phyloP scores from a whole-genome alignment of 208 protist species.

The Kentomonas sorsogonicus region DNA sequence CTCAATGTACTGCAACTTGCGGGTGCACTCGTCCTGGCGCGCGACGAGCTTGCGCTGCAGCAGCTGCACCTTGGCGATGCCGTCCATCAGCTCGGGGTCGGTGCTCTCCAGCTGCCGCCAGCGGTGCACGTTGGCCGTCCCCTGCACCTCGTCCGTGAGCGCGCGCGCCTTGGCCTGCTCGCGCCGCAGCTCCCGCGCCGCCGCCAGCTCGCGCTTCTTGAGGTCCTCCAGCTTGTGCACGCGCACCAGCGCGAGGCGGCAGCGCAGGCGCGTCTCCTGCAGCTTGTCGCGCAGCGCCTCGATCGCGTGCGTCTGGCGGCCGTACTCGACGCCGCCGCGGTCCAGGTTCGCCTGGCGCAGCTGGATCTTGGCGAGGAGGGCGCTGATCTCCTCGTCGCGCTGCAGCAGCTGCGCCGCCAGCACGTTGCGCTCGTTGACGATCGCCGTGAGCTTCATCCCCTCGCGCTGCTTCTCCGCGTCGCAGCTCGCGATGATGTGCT shows the following conservation, averaged over 20 bases:
- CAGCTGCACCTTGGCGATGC: conserved; percentile 97
- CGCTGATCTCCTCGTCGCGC: conserved; percentile 95
- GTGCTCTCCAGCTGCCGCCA: conserved; percentile 97
- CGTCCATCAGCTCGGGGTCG: conserved; percentile 92
- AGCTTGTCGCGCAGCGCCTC: conserved; percentile 83
- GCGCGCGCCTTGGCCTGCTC: conserved; percentile 90
- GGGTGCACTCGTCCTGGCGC: conserved; percentile 93
- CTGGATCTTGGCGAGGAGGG: conserved; percentile 97
- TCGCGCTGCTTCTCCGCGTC: conserved; percentile 89
- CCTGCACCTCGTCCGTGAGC: conserved; percentile 95
- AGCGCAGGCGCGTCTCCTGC: conserved; percentile 87
- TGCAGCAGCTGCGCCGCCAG: conserved; percentile 95
- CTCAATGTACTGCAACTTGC: conserved; percentile 85
- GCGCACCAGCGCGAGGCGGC: conserved; percentile 73
- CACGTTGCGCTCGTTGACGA: conserved; percentile 96
- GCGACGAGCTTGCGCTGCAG: conserved; percentile 94
- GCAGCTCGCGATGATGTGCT: conserved; percentile 93
- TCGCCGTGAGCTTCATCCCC: conserved; percentile 85
- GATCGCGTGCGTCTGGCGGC: conserved; percentile 85
- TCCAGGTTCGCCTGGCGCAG: conserved; percentile 92
- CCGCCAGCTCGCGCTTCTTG: conserved; percentile 75
- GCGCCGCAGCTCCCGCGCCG: conserved; percentile 90
- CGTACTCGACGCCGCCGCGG: conserved; percentile 95
- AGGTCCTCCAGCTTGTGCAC: conserved; percentile 85
- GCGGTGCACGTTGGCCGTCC: conserved; percentile 97